Evolutionary conservation across 148 eudicot genomes (phyloP).

Genomic region (Fagopyrum tataricum): DNA sequence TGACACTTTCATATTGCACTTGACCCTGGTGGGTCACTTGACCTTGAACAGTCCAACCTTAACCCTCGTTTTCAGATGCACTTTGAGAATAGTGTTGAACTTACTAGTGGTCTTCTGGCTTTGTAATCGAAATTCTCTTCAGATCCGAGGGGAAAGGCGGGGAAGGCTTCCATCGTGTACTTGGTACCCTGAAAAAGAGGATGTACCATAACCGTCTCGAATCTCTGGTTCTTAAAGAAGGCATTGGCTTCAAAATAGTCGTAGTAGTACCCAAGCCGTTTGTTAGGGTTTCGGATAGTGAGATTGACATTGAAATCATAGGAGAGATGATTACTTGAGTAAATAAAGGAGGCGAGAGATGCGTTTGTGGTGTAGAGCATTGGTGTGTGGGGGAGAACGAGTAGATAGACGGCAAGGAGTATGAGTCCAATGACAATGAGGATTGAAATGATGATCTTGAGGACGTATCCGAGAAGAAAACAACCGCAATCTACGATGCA

Average conservation of each 20-base stretch:
- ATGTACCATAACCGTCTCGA: constrained; percentile 10
- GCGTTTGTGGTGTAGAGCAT: constrained; percentile 58
- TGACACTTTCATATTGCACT: constrained; percentile 52
- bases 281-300: constrained; percentile 36
- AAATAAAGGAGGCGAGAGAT: constrained; percentile 44
- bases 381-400: constrained; percentile 56
- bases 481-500: constrained; percentile 49
- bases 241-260: constrained; percentile 37
- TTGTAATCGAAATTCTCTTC: constrained; percentile 20
- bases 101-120: constrained; percentile 24
- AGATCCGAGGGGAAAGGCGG: constrained; percentile 17
- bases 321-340: constrained; percentile 32
- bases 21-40: constrained; percentile 23
- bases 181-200: constrained; percentile 46
- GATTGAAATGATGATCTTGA: constrained; percentile 39
- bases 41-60: constrained; percentile 35
- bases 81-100: constrained; percentile 36
- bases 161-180: constrained; percentile 22
- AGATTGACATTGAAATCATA: constrained; percentile 36
- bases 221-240: constrained; percentile 32
- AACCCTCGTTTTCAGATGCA: constrained; percentile 33
- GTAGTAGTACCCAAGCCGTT: constrained; percentile 39
- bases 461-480: constrained; percentile 39
- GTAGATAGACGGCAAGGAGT: constrained; percentile 41
- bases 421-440: constrained; percentile 32